Conservation (phyloP, 192 early-diverging fungal genomes). For the Coemansia aciculifera region DNA sequence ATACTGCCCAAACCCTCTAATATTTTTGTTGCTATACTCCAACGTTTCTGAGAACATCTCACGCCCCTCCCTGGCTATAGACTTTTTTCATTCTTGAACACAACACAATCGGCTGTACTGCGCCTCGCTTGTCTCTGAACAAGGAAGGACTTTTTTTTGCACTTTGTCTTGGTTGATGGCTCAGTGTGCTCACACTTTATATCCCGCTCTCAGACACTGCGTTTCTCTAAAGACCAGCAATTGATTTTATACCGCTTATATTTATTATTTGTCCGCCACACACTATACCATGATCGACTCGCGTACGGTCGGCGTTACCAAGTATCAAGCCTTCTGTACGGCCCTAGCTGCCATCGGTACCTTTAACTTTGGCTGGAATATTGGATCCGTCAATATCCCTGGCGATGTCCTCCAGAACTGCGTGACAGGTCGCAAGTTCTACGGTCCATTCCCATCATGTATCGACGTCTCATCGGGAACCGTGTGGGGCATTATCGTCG, state of each 20-base stretch:
- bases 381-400: conserved; percentile 60
- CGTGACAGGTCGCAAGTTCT: conserved; percentile 50
- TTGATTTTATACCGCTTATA: not conserved
- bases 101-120: not conserved
- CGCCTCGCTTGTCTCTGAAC: not conserved
- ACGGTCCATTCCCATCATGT: conserved; percentile 51
- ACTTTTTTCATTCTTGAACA: not conserved
- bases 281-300: conserved; percentile 42
- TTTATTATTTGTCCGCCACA: not conserved
- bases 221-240: not conserved
- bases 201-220: not conserved
- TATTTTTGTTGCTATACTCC: not conserved
- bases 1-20: not conserved
- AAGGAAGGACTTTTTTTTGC: not conserved
- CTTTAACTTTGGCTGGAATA: conserved; percentile 61
- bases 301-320: conserved; percentile 51
- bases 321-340: conserved; percentile 51
- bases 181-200: not conserved
- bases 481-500: conserved; percentile 61
- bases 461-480: conserved; percentile 47
- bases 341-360: conserved; percentile 53
- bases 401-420: conserved; percentile 60
- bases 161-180: not conserved
- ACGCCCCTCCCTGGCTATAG: not conserved
- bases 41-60: conserved; percentile 12